Evolutionary conservation across 2,329 filamentous ascomycete genomes (phyloP).

Genomic region (Scedosporium dehoogii): DNA sequence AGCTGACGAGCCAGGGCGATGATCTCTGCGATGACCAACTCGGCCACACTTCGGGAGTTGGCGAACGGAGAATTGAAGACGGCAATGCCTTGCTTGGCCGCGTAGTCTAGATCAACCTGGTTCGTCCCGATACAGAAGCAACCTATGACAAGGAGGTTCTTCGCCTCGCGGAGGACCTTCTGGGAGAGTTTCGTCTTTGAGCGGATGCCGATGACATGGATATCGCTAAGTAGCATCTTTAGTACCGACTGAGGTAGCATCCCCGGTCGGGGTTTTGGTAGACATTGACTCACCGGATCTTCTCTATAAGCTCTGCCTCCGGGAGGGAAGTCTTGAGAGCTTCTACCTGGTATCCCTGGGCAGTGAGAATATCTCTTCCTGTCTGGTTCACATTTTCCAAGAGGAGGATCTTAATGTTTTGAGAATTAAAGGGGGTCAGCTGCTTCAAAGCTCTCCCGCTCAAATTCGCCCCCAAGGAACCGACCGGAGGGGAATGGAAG

Average conservation of each 20-base stretch:
- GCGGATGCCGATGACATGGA: constrained; percentile 95
- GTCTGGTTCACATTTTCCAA: constrained; percentile 94
- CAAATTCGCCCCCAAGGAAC: constrained; percentile 21
- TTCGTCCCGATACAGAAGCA: constrained; percentile 99
- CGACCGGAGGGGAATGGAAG: constrained; percentile 62
- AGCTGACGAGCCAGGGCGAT: constrained; percentile 87
- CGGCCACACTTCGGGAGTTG: constrained; percentile 93
- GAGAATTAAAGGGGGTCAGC: constrained; percentile 88
- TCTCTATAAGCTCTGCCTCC: constrained; percentile 91
- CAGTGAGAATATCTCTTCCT: constrained; percentile 69
- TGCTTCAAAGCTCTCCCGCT: constrained; percentile 51
- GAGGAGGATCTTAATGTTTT: constrained; percentile 92
- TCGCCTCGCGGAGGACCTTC: constrained; percentile 76
- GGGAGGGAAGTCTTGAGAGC: constrained; percentile 78
- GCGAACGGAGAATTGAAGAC: constrained; percentile 99
- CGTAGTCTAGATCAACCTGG: constrained; percentile 79
- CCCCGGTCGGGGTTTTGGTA: not conserved
- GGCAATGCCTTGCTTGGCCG: constrained; percentile 76
- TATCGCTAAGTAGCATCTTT: constrained; percentile 48
- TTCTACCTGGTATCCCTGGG: constrained; percentile 95
- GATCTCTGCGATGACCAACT: constrained; percentile 90
- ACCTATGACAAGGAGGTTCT: constrained; percentile 89
- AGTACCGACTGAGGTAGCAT: constrained; percentile 4
- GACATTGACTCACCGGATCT: constrained; percentile 61
- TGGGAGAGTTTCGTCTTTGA: constrained; percentile 94